Evolutionary conservation across 768 basidiomycete genomes (phyloP), one percentile per base, ranked within the genome.

Genomic region (Leccinum subtestaceum): DNA sequence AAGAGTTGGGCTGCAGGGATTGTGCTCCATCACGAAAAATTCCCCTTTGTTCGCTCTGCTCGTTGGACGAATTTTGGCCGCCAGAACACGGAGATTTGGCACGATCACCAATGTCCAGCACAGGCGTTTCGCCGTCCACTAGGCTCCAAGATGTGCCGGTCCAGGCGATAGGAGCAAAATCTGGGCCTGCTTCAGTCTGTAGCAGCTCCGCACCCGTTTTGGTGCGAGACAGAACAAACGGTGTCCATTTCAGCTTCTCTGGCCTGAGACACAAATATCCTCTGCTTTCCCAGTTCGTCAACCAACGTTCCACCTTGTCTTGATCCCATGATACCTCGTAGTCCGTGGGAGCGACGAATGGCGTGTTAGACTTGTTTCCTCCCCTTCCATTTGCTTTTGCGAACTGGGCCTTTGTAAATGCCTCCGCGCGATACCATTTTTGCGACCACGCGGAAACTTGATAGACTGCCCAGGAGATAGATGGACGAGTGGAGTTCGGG

Each of bases 191-290:
- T 38, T 65, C 63, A 43, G 55, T 34, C 49, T 74, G 73, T 45
- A 68, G 56, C 21, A 69, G 46, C 52, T 75, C 68, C 12, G 60
- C 68, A n/a, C 66, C 69, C 3, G 61, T 61, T 63, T 70, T 72
- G 46, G 71, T 74, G 54, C 83, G 77, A 8, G 86, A 78, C 49
- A 93, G 73, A 40, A 97, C 76, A 74, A 96, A 98, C 27, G 96
- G 96, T 61, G 88, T 95, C 91, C 96, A 99, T 68, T 93, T 94
- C 60, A 98, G 80, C 71, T 86, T 86, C 67, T 96, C 93, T 1
- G 94, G 87, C 63, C 82, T 84, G 58, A 93, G 77, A 63, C 74
- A 82, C 60, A 94, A 67, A 65, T 93, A 90, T 5, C 89, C 90
- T 74, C 95, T 97, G 46, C 74, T 71, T 61, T 89, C 86, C 85